Base-by-base conservation (phyloP, 2,329 filamentous ascomycete species). In the Dothistroma pini region DNA sequence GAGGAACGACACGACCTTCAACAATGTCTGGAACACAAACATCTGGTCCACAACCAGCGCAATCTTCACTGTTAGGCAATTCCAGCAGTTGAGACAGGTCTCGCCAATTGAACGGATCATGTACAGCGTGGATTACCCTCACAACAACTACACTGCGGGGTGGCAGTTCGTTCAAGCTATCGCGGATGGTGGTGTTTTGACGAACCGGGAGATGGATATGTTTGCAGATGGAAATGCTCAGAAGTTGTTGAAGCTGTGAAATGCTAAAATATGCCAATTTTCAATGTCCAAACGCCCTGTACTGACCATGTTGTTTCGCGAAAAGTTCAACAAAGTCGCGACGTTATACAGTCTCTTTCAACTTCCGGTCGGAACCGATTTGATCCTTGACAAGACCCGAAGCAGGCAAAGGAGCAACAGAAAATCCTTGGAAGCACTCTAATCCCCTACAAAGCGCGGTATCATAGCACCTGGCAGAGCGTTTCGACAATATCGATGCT, bases 101-200 rank as follows among this genome's bases (percentile, higher is more conserved):
- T 63, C 59, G 32, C 58, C 53, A 41, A 72, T 76, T 11, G 81
- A 83, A 16, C 75, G 75, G 19, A 76, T 86, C 2, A 60, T 85
- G 69, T 85, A 81, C 65, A 83, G 80, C 63, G 79, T 85, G 4
- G 83, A 85, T 66, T 85, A 84, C 65, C 84, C 83, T 0, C 84
- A 84, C 57, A 75, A 73, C 49, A 72, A 67, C 48, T 84, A 78
- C 58, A 75, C 78, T 52, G 76, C 76, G 2, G 83, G 83, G 0
- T 67, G 76, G 51, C 71, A 70, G 25, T 86, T 80, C 66, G 67
- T 85, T n/a, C 66, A 78, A 59, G 78, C 81, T 66, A 68, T 86
- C 41, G 71, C 77, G 56, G 63, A 72, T 49, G 82, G 80, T 62
- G 79, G 79, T 0, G 62, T 84, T 67, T 73, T 85, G 21, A 76